Base-by-base conservation (phyloP, 345 rosid species). In the Linum usitatissimum region DNA sequence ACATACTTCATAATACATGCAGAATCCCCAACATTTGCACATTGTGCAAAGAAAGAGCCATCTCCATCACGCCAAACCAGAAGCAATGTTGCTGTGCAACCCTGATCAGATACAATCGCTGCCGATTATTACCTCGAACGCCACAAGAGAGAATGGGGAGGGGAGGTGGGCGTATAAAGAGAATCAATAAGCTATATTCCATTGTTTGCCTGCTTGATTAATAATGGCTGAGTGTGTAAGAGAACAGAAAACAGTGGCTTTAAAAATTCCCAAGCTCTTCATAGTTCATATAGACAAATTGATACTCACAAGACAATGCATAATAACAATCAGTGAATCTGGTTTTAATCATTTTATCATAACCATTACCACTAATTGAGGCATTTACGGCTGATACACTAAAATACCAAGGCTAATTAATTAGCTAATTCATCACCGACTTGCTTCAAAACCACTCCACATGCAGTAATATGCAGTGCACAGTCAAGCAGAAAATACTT, bases 21-120 rank as follows among this genome's bases (percentile, higher is more conserved):
- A 55, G 99, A 90, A 73, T 90, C 99, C 60, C 99, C 99, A 66
- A 90, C 76, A 67, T 94, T 94, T 38, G 96, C 96, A 78, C 99
- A 94, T 54, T 88, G 99, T 20, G 79, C 89, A 73, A 80, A 83
- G 71, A 90, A 75, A 54, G 69, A 76, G 64, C 66, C 78, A 61
- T 73, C 75, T 53, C 62, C 73, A 66, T 75, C 84, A 39, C 66
- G 69, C 99, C 99, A 94, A 66, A 94, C 79, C 75, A 90, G 81
- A 73, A 90, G 99, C 71, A 86, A 64, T 0, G 99, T 90, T 73
- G 95, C 95, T 13, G 97, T 83, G 77, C 99, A 94, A 68, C 99
- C 97, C 99, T 90, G 88, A 67, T 79, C 55, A 51, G 48, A 67
- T 66, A 30, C 9, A 28, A 45, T 10, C 10, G 51, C 51, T 15